These are phyloP conservation scores for Dactylellina drechsleri DNA, from an alignment of 2,329 filamentous ascomycete species.

Conservation along the genomic window DNA sequence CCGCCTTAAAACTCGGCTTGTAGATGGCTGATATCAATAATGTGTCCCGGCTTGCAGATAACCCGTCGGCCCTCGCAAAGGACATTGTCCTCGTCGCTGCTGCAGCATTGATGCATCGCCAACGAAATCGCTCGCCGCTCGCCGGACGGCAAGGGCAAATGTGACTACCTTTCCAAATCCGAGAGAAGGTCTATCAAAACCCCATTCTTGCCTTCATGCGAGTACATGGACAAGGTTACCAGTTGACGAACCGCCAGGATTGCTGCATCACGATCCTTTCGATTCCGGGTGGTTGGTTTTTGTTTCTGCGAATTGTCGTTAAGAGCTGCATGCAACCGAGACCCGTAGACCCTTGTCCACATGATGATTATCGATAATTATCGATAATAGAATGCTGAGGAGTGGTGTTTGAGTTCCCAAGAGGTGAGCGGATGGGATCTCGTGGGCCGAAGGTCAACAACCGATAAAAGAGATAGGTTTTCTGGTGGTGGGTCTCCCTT, in stretches of 20 bases:
- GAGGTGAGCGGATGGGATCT: not conserved
- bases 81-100: not conserved
- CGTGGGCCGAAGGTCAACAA: not conserved
- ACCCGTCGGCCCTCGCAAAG: not conserved
- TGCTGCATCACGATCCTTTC: not conserved
- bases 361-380: constrained; percentile 16
- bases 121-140: not conserved
- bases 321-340: constrained; percentile 1
- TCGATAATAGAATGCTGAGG: no score
- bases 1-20: not conserved
- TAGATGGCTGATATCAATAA: constrained; percentile 2
- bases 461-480: constrained; percentile 11
- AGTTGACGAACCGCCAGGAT: not conserved
- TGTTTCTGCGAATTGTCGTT: not conserved
- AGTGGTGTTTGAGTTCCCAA: constrained; percentile 9
- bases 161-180: not conserved
- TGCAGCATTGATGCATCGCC: not conserved
- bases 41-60: constrained; percentile 6
- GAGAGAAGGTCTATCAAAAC: not conserved
- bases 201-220: not conserved
- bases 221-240: not conserved
- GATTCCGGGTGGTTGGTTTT: not conserved
- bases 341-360: constrained; percentile 22
- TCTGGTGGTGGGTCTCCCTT: not conserved
- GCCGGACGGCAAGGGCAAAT: constrained; percentile 19